Conservation (phyloP, 805 yeast species). For the Candida methanosorbosa region DNA sequence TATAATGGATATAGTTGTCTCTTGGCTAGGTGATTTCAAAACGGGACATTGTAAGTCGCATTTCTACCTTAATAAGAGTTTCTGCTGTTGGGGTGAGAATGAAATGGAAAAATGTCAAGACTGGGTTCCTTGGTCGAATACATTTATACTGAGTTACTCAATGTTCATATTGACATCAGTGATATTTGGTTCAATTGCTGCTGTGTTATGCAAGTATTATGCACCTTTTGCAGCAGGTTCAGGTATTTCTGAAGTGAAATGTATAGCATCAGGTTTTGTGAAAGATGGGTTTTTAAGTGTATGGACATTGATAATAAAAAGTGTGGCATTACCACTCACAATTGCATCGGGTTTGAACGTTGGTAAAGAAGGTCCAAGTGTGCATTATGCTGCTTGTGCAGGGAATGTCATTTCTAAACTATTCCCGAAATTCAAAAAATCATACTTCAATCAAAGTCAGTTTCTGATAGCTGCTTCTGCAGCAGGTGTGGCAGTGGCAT, state of each 20-base stretch:
- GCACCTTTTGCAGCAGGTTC: slow-evolving; percentile 96
- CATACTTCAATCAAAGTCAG: slow-evolving; percentile 41
- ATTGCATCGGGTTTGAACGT: slow-evolving; percentile 90
- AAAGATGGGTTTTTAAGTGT: slow-evolving; percentile 69
- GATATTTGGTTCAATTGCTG: slow-evolving; percentile 54
- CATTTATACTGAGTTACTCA: slow-evolving; percentile 38
- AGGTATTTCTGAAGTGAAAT: slow-evolving; percentile 94
- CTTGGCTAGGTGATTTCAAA: slow-evolving; percentile 73
- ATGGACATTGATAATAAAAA: slow-evolving; percentile 65
- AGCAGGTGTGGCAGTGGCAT: slow-evolving; percentile 98
- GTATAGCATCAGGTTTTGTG: slow-evolving; percentile 85
- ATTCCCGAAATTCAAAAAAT: slow-evolving; percentile 34
- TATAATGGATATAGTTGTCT: slow-evolving; percentile 69
- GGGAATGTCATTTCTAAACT: slow-evolving; percentile 68
- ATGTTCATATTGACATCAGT: slow-evolving; percentile 53
- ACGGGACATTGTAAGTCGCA: slow-evolving; percentile 68
- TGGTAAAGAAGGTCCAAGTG: slow-evolving; percentile 98
- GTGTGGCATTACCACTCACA: slow-evolving; percentile 77
- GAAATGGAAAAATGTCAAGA: slow-evolving; percentile 36
- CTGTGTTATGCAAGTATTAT: slow-evolving; percentile 54
- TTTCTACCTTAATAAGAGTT: slow-evolving; percentile 61
- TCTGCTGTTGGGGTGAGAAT: slow-evolving; percentile 74
- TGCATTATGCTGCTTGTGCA: slow-evolving; percentile 96
- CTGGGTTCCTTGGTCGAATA: slow-evolving; percentile 64
- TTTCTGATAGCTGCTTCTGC: slow-evolving; percentile 86